Evolutionary conservation across 208 protist genomes (phyloP).

Genomic region (Trypanosoma brucei): DNA sequence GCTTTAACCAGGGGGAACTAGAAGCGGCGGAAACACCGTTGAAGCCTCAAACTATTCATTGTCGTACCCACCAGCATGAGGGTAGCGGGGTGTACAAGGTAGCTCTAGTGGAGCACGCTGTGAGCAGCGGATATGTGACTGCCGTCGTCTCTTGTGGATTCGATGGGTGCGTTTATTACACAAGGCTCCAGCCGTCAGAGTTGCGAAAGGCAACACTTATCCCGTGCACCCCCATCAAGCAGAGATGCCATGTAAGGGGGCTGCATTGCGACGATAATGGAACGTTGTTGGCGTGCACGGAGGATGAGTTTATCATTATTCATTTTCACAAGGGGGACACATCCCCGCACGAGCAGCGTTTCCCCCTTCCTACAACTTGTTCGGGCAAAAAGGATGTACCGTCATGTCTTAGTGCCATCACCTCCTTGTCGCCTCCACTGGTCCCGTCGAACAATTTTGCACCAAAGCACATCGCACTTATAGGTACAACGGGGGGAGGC

Average conservation of each 20-base stretch:
- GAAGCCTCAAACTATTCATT: conserved; percentile 5
- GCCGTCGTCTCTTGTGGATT: conserved; percentile 48
- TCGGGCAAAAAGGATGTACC: conserved; percentile 8
- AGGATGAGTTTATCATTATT: conserved; percentile 17
- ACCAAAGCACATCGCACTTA: conserved; percentile 2
- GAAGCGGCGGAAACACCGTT: not conserved
- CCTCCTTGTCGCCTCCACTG: no score
- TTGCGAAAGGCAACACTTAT: not conserved
- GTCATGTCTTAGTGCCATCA: not conserved
- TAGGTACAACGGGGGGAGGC: conserved; percentile 17
- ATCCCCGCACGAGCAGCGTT: not conserved
- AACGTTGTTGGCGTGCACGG: conserved; percentile 17
- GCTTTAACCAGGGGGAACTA: conserved; percentile 14
- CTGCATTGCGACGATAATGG: conserved; percentile 15
- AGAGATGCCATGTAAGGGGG: conserved; percentile 14
- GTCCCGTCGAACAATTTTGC: not conserved
- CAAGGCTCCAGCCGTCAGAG: not conserved
- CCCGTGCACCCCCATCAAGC: not conserved
- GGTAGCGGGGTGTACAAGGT: conserved; percentile 62
- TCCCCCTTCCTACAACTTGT: conserved; percentile 3
- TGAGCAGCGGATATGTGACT: not conserved
- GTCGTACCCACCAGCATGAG: conserved; percentile 35
- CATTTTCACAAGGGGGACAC: not conserved
- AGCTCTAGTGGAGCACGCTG: conserved; percentile 6
- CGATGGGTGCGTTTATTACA: conserved; percentile 38